phyloP scores from a whole-genome alignment of 163 green algal species.

The Chlamydomonas reinhardtii region DNA sequence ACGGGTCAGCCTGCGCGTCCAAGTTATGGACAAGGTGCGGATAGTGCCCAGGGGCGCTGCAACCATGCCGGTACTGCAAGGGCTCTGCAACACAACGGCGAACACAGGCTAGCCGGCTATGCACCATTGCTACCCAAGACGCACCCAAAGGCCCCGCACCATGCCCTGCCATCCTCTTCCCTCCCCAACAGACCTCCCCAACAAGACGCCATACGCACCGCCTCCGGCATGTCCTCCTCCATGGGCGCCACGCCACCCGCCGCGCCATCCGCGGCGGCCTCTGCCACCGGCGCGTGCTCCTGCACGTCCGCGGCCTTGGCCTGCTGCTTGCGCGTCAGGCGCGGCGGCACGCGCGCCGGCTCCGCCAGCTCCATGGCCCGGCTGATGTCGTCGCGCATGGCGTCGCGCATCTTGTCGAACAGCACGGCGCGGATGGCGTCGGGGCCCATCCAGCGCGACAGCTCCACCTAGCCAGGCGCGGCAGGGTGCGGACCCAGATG shows the following conservation, averaged over 20 bases:
- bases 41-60: not conserved
- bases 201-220: not conserved
- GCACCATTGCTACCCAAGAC: too few species aligned
- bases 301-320: conserved; percentile 60
- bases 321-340: conserved; percentile 84
- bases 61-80: too few species aligned
- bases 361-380: conserved; percentile 55
- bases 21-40: not conserved
- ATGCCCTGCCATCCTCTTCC: too few species aligned
- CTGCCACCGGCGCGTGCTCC: conserved; percentile 7
- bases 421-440: conserved; percentile 71
- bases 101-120: too few species aligned
- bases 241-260: not conserved
- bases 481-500: not conserved
- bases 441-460: conserved; percentile 68
- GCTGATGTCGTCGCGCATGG: conserved; percentile 93
- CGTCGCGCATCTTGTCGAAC: conserved; percentile 91
- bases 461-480: conserved; percentile 59
- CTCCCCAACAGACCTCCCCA: too few species aligned
- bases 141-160: too few species aligned
- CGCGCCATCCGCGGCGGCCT: not conserved
- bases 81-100: too few species aligned
- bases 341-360: conserved; percentile 32
- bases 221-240: conserved; percentile 1
- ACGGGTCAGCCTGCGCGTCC: conserved; percentile 78